Percentiles rank a stretch among this genome's conserved stretches.
These are phyloP conservation scores for Glutinoglossum americanum DNA, from an alignment of 495 filamentous ascomycete species.

Conservation along the genomic window DNA sequence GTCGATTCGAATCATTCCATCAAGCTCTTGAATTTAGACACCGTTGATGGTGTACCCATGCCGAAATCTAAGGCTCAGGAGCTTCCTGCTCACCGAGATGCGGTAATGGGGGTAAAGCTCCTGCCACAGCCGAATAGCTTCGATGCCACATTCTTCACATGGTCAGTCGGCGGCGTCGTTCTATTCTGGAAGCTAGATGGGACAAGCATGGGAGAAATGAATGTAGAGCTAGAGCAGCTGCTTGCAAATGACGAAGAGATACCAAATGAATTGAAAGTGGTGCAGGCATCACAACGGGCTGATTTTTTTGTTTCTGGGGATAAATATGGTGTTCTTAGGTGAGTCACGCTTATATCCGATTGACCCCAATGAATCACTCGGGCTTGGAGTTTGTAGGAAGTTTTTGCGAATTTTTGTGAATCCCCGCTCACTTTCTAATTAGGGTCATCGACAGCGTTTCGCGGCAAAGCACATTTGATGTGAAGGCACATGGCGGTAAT, in stretches of 20 bases:
- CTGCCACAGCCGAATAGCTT: conserved; percentile 32
- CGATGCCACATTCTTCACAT: conserved; percentile 62
- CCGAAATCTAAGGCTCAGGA: conserved; percentile 1
- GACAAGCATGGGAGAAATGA: conserved; percentile 35
- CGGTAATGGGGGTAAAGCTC: conserved; percentile 52
- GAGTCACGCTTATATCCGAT: conserved; percentile 8
- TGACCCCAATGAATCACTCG: neutral
- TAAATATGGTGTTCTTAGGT: conserved; percentile 62
- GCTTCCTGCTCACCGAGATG: conserved; percentile 50
- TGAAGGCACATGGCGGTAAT: conserved; percentile 50
- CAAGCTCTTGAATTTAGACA: conserved; percentile 16
- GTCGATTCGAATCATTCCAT: conserved; percentile 56
- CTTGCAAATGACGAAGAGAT: conserved; percentile 31
- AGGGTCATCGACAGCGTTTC: conserved; percentile 24
- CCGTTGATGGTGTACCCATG: conserved; percentile 6
- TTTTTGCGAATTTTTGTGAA: conserved; percentile 1
- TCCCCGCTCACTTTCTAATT: neutral
- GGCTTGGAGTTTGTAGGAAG: neutral
- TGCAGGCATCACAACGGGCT: conserved; percentile 35
- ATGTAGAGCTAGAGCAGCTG: conserved; percentile 46
- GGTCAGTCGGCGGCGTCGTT: conserved; percentile 57
- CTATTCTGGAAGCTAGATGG: conserved; percentile 67
- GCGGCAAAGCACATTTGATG: conserved; percentile 32
- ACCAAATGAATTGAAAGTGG: conserved; percentile 55
- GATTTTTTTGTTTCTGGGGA: conserved; percentile 61